Conservation (phyloP, 345 rosid species). For the Excoecaria cochinchinensis region DNA sequence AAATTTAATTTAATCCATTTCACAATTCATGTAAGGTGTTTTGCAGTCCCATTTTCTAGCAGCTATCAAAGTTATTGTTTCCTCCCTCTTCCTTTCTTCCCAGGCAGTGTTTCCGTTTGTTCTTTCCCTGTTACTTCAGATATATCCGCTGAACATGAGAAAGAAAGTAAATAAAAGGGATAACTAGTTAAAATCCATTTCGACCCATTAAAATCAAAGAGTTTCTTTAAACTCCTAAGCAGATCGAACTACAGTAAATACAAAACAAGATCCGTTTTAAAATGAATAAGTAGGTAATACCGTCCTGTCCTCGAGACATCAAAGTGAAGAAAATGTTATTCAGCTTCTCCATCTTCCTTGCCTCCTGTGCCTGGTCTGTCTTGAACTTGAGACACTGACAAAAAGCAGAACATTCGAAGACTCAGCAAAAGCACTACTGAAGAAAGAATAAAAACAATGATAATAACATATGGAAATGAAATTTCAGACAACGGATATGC, state of each 20-base stretch:
- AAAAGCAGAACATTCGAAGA: not conserved
- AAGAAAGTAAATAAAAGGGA: not conserved
- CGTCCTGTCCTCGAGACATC: constrained; percentile 95
- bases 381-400: constrained; percentile 92
- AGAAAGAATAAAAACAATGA: not conserved
- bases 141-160: constrained; percentile 54
- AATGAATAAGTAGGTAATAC: constrained; percentile 33
- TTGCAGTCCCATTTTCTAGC: not conserved
- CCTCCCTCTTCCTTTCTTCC: constrained; percentile 91
- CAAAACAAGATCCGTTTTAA: not conserved
- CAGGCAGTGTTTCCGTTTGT: constrained; percentile 60
- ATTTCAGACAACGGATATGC: not conserved
- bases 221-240: not conserved
- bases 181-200: constrained; percentile 12
- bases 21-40: not conserved
- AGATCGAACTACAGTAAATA: not conserved
- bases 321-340: constrained; percentile 85
- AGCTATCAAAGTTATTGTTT: constrained; percentile 52
- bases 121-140: constrained; percentile 78
- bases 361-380: constrained; percentile 97
- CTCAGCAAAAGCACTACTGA: not conserved
- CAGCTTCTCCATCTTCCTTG: constrained; percentile 97
- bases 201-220: constrained; percentile 3
- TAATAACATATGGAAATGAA: not conserved
- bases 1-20: constrained; percentile 12